Base-by-base conservation (phyloP, 306 rosid genomes). In the Quercus dentata region DNA sequence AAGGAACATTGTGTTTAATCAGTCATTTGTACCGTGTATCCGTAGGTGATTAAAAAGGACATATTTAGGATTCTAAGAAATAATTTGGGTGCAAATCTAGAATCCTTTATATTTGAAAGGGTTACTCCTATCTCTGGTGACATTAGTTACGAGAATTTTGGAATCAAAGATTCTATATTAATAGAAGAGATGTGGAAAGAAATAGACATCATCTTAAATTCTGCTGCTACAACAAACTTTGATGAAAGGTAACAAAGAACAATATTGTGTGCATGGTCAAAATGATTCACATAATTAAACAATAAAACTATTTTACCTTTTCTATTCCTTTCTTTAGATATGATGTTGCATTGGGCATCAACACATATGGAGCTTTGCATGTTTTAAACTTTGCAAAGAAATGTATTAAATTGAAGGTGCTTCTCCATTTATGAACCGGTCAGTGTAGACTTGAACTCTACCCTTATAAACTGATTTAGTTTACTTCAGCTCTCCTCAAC, bases 351-450 rank as follows among this genome's bases (percentile, higher is more conserved):
- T 31, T 87, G 73, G 54, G 12, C 7, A 81, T 69, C 1, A 89
- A 87, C 71, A 80, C 85, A 12, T 61, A 62, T 73, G 87, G 90
- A 15, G 84, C 77, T 51, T 12, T 74, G 5, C 33, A 84, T 30
- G 68, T 79, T 18, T 1, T 83, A 17, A 67, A 38, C 65, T 82
- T 80, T 2, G 83, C 89, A 3, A 85, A 81, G 69, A 81, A 56
- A 14, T 87, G 90, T 33, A 54, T 10, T 1, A 71, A n/a, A 5
- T 1, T 84, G 17, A 73, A 87, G 44, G 19, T 56, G 23, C 28
- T 82, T 31, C 80, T 86, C 68, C 91, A 90, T 5, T 49, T 78
- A 3, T 90, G 91, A 57, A 90, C 91, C 0, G 90, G 91, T 83
- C 6, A 23, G 81, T 57, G 3, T 31, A 46, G 13, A 31, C 1